Evolutionary conservation across 2,329 filamentous ascomycete genomes (phyloP), one percentile per base, ranked within the genome.

Genomic region (Xylaria sp.): DNA sequence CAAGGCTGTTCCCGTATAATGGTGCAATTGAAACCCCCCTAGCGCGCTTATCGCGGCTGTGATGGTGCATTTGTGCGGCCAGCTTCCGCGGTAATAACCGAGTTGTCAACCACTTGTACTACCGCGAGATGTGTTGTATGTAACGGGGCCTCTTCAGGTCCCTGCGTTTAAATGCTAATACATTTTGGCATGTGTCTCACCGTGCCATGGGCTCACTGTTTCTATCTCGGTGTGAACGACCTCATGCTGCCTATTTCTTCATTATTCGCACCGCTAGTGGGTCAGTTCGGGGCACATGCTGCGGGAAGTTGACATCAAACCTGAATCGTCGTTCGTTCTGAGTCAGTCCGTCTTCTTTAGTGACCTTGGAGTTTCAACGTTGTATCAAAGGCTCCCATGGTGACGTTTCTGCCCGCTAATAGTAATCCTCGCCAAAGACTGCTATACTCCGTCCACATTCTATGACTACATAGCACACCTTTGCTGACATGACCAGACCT

Each of bases 21-120:
- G 59, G 58, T 69, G 39, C 63, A 50, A 73, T 51, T 59, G 66
- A 68, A 59, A 68, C 50, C 65, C 61, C 55, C 72, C 66, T 60
- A 69, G 66, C 71, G 73, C 72, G 72, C 73, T 74, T 74, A 73
- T 48, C 70, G 73, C 73, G 71, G 72, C 69, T 76, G 69, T 66
- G 69, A 69, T 32, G 34, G 65, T 41, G 41, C 59, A 51, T 68
- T 60, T 54, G 52, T 23, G 37, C 34, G 56, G 51, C 59, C 63
- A 4, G 58, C 28, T 54, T 39, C 9, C 61, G 70, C 70, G 68
- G 50, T 39, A 34, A 58, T 56, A 61, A 51, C 60, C 68, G 68
- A 63, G 56, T 37, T 57, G 54, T 68, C 39, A 34, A 61, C 64
- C 50, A 65, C 25, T 56, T 65, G 67, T 68, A 50, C 55, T 59